Conservation (phyloP, 192 early-diverging fungal species). For the Polychytrium aggregatum region DNA sequence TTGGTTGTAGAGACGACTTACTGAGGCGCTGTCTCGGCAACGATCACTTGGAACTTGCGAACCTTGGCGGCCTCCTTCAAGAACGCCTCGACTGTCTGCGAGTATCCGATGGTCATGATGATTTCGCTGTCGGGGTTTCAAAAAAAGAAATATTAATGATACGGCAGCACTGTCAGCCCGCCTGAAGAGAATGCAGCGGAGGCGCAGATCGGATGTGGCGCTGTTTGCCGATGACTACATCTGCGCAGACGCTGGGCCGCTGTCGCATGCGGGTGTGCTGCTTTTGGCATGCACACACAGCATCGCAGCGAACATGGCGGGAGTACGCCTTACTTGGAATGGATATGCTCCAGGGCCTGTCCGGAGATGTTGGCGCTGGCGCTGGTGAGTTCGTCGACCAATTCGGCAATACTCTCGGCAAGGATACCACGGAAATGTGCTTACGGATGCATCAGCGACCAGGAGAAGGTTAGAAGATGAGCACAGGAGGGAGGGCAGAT, state of each 20-base stretch:
- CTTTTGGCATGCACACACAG: too few relatives aligned
- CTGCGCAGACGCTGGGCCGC: too few relatives aligned
- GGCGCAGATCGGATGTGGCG: too few relatives aligned
- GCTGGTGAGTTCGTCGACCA: conserved; percentile 76
- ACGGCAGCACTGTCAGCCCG: neutral
- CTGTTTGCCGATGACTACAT: too few relatives aligned
- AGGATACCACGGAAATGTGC: too few relatives aligned
- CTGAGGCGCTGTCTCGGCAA: conserved; percentile 83
- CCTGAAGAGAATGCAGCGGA: neutral
- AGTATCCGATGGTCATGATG: conserved; percentile 84
- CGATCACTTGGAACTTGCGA: conserved; percentile 88
- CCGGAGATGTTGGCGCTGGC: conserved; percentile 67
- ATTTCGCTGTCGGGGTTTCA: conserved; percentile 61
- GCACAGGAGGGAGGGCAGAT: too few relatives aligned
- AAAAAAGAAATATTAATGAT: too few relatives aligned
- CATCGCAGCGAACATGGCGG: neutral
- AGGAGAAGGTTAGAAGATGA: too few relatives aligned
- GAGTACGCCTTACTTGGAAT: conserved; percentile 68
- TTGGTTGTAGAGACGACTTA: conserved; percentile 22
- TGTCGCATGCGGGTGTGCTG: too few relatives aligned
- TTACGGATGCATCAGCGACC: too few relatives aligned
- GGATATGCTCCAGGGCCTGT: conserved; percentile 83
- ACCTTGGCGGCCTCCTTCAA: conserved; percentile 73
- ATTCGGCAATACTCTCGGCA: conserved; percentile 73
- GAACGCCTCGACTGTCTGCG: conserved; percentile 75